A percentile compares a stretch with the other conserved stretches of the same genome.
Conservation (phyloP, 2,329 filamentous ascomycete genomes). For the Triangularia setosa region DNA sequence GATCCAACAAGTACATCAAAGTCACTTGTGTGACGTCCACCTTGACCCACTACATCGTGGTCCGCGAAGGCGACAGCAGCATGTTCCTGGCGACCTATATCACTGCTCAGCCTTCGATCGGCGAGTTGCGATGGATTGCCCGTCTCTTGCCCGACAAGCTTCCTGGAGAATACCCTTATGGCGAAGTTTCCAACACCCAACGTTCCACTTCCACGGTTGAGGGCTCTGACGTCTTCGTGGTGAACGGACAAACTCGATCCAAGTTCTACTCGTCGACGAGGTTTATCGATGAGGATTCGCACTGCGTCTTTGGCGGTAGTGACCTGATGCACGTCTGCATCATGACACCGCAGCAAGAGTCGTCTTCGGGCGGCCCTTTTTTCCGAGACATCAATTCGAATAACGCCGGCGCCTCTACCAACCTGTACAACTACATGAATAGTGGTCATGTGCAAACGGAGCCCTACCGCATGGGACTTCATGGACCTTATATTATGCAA, state of each 20-base stretch:
- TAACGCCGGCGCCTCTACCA: constrained; percentile 54
- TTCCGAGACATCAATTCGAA: constrained; percentile 63
- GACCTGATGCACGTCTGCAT: constrained; percentile 56
- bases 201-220: constrained; percentile 51
- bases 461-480: constrained; percentile 56
- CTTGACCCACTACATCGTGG: constrained; percentile 62
- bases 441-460: constrained; percentile 62
- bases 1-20: constrained; percentile 48
- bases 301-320: constrained; percentile 54
- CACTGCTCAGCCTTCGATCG: constrained; percentile 50
- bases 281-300: constrained; percentile 65
- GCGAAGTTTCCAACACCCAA: constrained; percentile 51
- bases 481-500: constrained; percentile 60
- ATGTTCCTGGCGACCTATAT: constrained; percentile 62
- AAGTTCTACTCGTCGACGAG: constrained; percentile 67
- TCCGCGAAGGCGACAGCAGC: constrained; percentile 55
- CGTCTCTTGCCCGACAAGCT: constrained; percentile 51
- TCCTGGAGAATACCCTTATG: constrained; percentile 51
- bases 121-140: constrained; percentile 62
- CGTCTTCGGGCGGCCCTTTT: constrained; percentile 63
- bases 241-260: constrained; percentile 59
- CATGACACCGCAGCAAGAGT: constrained; percentile 54
- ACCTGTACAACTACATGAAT: constrained; percentile 67
- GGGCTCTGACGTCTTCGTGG: constrained; percentile 55
- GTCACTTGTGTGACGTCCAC: constrained; percentile 57